Evolutionary conservation across 495 filamentous ascomycete genomes (phyloP), one percentile per base, ranked within the genome.

Genomic region (Astrothelium subdiscretum): DNA sequence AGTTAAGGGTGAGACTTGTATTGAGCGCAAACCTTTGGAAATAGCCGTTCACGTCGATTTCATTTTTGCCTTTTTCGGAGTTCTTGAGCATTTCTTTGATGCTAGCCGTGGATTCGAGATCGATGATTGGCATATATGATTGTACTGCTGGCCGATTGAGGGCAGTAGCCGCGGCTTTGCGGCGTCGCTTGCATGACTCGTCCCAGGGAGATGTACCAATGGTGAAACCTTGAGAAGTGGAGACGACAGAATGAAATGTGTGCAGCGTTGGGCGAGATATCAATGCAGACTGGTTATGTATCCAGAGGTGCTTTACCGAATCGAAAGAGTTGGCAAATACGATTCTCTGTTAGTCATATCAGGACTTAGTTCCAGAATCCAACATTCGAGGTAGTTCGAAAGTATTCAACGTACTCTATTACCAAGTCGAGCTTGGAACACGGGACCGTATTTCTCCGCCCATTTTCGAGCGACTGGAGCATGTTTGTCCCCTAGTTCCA

Each of bases 181-280:
- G 77, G 8, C 85, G 80, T 8, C 79, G 78, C 72, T 90, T 90
- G 75, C 85, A 87, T 44, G 81, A 85, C 59, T 87, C 86, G 68
- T 88, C 85, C 85, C 85, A 90, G 0, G 87, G 87, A 0, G 83
- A 86, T 0, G 87, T 88, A 5, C 87, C 87, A 63, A 90, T 87
- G 0, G 85, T 88, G 69, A 86, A 88, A 8, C 85, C 85, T 73
- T 87, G 84, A 18, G 82, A 85, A 67, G 74, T 80, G 43, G 84
- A 87, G 0, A 88, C 84, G 5, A 88, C 85, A 35, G 77, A 84
- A 67, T 89, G 86, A 76, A 88, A 88, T 1, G 86, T 88, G 68
- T 88, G 84, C 60, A 87, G 82, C 0, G 77, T 87, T 0, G 86
- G 86, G 6, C 86, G 79, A 2, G 85, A 87, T 66, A 87, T 86